Percentiles rank a stretch among this genome's conserved stretches.
phyloP scores from a whole-genome alignment of 805 yeast genomes.

The Lipomyces anomalus region DNA sequence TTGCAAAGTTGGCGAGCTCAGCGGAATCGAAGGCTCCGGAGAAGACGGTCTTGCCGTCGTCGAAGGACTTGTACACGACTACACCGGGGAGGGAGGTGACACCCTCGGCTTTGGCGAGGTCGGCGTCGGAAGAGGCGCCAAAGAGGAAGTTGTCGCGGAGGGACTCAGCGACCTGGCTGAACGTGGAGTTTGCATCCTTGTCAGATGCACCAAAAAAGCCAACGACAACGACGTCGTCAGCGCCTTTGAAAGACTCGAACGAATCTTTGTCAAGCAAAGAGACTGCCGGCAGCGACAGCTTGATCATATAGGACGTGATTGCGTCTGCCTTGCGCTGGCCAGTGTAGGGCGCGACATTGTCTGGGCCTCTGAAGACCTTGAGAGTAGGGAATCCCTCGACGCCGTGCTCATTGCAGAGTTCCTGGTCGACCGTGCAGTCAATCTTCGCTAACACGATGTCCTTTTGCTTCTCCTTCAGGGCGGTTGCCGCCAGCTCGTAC shows the following conservation, averaged over 20 bases:
- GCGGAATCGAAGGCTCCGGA: slow-evolving; percentile 33
- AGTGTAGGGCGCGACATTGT: slow-evolving; percentile 55
- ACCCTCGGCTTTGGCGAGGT: slow-evolving; percentile 38
- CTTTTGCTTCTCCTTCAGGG: slow-evolving; percentile 52
- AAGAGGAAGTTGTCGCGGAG: slow-evolving; percentile 63
- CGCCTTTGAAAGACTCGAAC: slow-evolving; percentile 46
- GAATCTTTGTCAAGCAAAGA: slow-evolving; percentile 44
- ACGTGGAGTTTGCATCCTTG: slow-evolving; percentile 50
- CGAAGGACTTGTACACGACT: slow-evolving; percentile 38
- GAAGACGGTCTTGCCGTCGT: slow-evolving; percentile 31
- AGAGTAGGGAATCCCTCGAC: slow-evolving; percentile 81
- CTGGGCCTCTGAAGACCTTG: slow-evolving; percentile 57
- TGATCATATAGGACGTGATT: slow-evolving; percentile 71
- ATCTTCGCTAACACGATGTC: slow-evolving; percentile 72
- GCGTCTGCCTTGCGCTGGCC: slow-evolving; percentile 82
- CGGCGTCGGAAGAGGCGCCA: slow-evolving; percentile 42
- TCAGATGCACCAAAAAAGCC: slow-evolving; percentile 54
- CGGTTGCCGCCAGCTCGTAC: slow-evolving; percentile 65
- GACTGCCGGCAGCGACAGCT: slow-evolving; percentile 77
- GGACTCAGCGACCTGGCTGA: slow-evolving; percentile 53
- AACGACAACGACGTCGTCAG: slow-evolving; percentile 40
- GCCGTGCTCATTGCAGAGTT: slow-evolving; percentile 60
- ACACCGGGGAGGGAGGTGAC: slow-evolving; percentile 42
- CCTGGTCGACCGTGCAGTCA: slow-evolving; percentile 76
- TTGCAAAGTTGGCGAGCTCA: slow-evolving; percentile 45